Conservation (phyloP, 2,329 filamentous ascomycete species). For the Aspergillus glaucus region DNA sequence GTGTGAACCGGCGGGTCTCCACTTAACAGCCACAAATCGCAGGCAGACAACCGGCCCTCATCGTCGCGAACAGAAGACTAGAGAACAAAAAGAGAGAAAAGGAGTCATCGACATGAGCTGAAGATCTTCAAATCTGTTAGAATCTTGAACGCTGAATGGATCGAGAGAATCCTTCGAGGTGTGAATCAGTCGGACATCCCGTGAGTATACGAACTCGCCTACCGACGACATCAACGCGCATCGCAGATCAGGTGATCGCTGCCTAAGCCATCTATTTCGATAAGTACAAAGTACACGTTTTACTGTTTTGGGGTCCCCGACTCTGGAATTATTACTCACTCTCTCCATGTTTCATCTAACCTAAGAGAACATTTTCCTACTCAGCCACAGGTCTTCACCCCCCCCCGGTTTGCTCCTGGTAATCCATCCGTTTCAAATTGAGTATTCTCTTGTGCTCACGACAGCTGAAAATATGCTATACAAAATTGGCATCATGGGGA, state of each 20-base stretch:
- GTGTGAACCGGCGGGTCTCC: background rate
- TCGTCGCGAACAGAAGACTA: background rate
- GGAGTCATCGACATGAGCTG: background rate
- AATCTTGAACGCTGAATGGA: background rate
- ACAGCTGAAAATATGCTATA: background rate
- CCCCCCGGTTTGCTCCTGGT: background rate
- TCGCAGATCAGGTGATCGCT: background rate
- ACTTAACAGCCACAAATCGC: constrained; percentile 1
- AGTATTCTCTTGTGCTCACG: background rate
- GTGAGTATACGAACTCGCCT: background rate
- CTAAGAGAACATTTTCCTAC: too few relatives aligned
- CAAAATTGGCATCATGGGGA: background rate
- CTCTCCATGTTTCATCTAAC: background rate
- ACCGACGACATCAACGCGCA: background rate
- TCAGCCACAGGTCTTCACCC: too few relatives aligned
- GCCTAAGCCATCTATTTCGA: background rate
- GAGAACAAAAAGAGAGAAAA: background rate
- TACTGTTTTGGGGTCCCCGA: too few relatives aligned
- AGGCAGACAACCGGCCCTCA: background rate
- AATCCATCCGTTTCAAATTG: background rate
- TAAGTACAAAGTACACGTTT: background rate
- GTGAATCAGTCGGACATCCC: background rate
- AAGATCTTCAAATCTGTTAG: background rate
- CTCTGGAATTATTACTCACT: background rate
- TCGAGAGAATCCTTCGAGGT: background rate